Evolutionary conservation across 768 basidiomycete genomes (phyloP).

Genomic region (Collybiopsis confluens): DNA sequence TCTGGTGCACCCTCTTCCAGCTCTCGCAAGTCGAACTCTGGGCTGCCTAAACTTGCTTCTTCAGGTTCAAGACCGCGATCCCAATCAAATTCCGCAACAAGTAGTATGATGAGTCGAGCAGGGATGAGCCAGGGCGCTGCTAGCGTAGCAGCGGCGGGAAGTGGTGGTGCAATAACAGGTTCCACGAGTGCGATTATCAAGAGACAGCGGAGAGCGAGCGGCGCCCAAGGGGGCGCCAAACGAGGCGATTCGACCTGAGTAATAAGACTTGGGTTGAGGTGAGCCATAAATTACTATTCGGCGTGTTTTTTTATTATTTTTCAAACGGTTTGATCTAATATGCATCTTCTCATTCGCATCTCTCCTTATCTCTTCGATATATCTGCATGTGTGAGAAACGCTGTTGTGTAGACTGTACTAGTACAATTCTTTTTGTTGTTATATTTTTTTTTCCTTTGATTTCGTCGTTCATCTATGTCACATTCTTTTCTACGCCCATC

Average conservation of each 20-base stretch:
- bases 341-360: conserved; percentile 12
- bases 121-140: conserved; percentile 19
- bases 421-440: conserved; percentile 17
- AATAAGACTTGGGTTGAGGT: neutral
- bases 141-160: conserved; percentile 21
- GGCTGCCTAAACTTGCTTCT: conserved; percentile 71
- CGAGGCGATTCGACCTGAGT: conserved; percentile 11
- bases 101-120: conserved; percentile 17
- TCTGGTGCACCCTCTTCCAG: conserved; percentile 66
- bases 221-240: conserved; percentile 36
- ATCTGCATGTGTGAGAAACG: conserved; percentile 19
- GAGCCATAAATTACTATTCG: conserved; percentile 5
- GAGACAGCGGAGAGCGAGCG: conserved; percentile 69
- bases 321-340: conserved; percentile 8
- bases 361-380: conserved; percentile 1
- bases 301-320: conserved; percentile 12
- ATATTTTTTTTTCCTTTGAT: conserved; percentile 1
- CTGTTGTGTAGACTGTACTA: conserved; percentile 35
- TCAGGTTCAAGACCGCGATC: conserved; percentile 71
- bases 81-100: conserved; percentile 54
- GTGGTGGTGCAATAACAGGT: conserved; percentile 25
- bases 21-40: conserved; percentile 57
- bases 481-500: conserved; percentile 6
- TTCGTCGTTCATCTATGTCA: conserved; percentile 5
- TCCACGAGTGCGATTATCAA: conserved; percentile 54